Percentiles rank a stretch among this genome's conserved stretches.
These are phyloP conservation scores for Botryosphaeria agaves DNA, from an alignment of 2,329 filamentous ascomycete species.

Conservation along the genomic window DNA sequence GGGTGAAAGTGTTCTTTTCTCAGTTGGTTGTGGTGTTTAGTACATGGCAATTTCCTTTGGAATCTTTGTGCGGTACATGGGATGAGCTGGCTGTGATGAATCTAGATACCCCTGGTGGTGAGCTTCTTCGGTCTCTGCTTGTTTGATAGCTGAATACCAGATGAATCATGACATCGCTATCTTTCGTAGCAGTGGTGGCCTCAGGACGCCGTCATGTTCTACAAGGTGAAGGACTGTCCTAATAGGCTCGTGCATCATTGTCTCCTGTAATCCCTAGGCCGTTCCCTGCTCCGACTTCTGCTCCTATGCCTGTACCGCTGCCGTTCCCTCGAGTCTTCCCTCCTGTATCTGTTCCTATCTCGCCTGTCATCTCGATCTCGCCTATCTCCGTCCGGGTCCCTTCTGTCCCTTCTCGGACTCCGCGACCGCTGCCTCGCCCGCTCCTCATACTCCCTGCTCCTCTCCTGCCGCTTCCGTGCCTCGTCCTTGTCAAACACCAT, in stretches of 20 bases:
- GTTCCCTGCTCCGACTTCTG: neutral
- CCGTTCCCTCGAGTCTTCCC: too few species aligned
- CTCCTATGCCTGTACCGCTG: constrained; percentile 2
- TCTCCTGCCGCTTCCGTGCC: constrained; percentile 5
- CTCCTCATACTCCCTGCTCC: constrained; percentile 1
- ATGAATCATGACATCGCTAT: too few species aligned
- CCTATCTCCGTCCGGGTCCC: constrained; percentile 4
- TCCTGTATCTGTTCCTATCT: constrained; percentile 2
- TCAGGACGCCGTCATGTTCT: neutral
- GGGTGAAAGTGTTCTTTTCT: too few species aligned
- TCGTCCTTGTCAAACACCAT: constrained; percentile 64
- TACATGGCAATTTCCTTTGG: too few species aligned
- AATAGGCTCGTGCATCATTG: neutral
- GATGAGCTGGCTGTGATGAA: too few species aligned
- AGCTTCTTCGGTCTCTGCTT: too few species aligned
- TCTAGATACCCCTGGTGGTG: too few species aligned
- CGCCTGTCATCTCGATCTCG: constrained; percentile 5
- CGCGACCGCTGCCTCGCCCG: constrained; percentile 7
- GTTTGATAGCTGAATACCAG: too few species aligned
- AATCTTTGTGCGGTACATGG: too few species aligned
- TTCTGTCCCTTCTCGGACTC: constrained; percentile 9
- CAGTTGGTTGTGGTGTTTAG: too few species aligned
- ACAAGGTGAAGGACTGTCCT: neutral
- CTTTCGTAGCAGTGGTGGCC: neutral
- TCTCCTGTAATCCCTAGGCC: neutral